These are phyloP conservation scores for Canna indica DNA, from an alignment of 176 grass and related monocot species.

Conservation along the genomic window DNA sequence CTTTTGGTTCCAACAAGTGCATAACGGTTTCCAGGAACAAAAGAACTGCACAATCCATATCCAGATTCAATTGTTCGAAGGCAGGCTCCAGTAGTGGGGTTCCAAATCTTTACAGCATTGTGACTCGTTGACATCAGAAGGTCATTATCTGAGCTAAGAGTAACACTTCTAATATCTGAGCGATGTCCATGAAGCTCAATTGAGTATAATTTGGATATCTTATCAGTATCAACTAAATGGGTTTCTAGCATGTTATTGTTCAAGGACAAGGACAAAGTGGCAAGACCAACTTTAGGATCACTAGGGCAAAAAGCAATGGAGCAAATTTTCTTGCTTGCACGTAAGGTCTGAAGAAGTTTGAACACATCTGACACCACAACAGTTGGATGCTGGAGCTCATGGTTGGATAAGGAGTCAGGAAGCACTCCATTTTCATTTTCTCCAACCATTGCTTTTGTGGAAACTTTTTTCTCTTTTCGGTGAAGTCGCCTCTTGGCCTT, in stretches of 20 bases:
- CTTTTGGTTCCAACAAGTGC: slow-evolving; percentile 75
- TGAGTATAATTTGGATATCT: slow-evolving; percentile 67
- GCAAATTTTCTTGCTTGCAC: slow-evolving; percentile 76
- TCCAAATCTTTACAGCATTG: slow-evolving; percentile 90
- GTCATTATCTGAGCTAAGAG: slow-evolving; percentile 72
- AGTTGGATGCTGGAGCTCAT: slow-evolving; percentile 38
- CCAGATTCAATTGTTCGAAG: slow-evolving; percentile 89
- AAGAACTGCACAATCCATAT: slow-evolving; percentile 78
- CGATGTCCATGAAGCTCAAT: slow-evolving; percentile 83
- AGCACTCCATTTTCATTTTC: slow-evolving; percentile 43
- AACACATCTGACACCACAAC: slow-evolving; percentile 65
- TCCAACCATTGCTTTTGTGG: slow-evolving; percentile 27
- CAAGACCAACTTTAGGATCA: slow-evolving; percentile 51
- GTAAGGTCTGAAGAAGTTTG: slow-evolving; percentile 64
- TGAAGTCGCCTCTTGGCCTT: slow-evolving; percentile 76
- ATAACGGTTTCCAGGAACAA: slow-evolving; percentile 81
- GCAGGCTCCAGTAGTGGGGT: slow-evolving; percentile 73
- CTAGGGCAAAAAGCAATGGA: slow-evolving; percentile 66
- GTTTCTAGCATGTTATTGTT: slow-evolving; percentile 87
- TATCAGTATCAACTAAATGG: slow-evolving; percentile 49
- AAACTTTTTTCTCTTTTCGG: slow-evolving; percentile 78
- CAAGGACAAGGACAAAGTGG: slow-evolving; percentile 63
- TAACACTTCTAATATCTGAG: slow-evolving; percentile 71
- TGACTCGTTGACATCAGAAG: slow-evolving; percentile 94
- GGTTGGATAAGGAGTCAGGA: slow-evolving; percentile 36